A percentile compares a stretch with the other conserved stretches of the same genome.
Evolutionary conservation across 148 eudicot genomes (phyloP).

Genomic region (Spergularia bocconei): DNA sequence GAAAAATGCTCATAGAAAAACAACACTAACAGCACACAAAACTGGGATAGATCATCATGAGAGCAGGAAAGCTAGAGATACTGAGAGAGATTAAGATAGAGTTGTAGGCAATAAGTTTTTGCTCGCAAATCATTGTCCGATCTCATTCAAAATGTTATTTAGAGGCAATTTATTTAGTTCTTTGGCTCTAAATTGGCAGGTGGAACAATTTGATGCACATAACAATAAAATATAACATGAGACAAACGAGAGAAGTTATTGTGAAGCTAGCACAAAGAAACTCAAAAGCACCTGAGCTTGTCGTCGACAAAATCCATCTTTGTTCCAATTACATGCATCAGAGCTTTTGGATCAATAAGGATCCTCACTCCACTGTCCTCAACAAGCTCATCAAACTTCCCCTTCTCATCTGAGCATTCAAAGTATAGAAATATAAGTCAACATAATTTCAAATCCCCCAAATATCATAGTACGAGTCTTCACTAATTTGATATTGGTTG

Average conservation of each 20-base stretch:
- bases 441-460: background rate
- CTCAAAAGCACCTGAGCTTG: conserved; percentile 61
- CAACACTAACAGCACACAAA: background rate
- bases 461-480: background rate
- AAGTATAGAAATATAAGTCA: background rate
- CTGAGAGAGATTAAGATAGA: no score
- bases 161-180: background rate
- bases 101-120: no score
- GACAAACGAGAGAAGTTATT: background rate
- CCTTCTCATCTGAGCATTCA: conserved; percentile 71
- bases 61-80: no score
- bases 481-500: background rate
- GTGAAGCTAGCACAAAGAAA: background rate
- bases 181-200: background rate
- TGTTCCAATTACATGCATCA: conserved; percentile 95
- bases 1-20: no score
- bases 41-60: background rate
- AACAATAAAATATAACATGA: background rate
- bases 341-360: conserved; percentile 89
- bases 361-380: conserved; percentile 96
- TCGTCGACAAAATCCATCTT: conserved; percentile 94
- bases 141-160: no score
- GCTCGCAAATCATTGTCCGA: no score
- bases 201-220: background rate
- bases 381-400: conserved; percentile 87